Conservation (phyloP, 306 rosid genomes). For the Astragalus glycyphyllos region DNA sequence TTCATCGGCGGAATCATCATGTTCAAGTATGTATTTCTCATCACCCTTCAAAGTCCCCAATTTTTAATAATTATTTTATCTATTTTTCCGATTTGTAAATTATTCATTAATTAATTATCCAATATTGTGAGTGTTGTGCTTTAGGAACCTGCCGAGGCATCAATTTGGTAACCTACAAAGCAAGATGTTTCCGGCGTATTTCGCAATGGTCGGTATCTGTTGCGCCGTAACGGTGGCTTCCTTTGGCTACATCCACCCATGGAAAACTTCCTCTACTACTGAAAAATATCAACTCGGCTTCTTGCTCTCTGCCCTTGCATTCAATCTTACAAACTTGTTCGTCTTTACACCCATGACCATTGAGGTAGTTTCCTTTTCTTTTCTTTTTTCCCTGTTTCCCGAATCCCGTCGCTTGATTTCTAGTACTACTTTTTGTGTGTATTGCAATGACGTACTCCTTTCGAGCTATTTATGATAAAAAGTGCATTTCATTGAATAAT, state of each 20-base stretch:
- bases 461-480: too few relatives aligned
- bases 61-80: neutral
- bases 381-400: neutral
- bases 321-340: conserved; percentile 82
- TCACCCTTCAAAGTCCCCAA: neutral
- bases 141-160: conserved; percentile 95
- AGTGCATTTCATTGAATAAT: too few relatives aligned
- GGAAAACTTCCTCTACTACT: conserved; percentile 74
- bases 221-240: conserved; percentile 78
- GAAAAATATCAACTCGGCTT: conserved; percentile 95
- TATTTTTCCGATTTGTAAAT: neutral
- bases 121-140: neutral
- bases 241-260: conserved; percentile 89
- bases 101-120: too few relatives aligned
- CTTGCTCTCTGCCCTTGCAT: conserved; percentile 82
- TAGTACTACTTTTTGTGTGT: too few relatives aligned
- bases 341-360: conserved; percentile 96
- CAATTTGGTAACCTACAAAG: conserved; percentile 98
- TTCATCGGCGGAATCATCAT: conserved; percentile 97
- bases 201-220: conserved; percentile 76
- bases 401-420: neutral
- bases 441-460: too few relatives aligned
- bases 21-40: conserved; percentile 69
- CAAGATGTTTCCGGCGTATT: conserved; percentile 98
- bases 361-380: conserved; percentile 60